A percentile compares a stretch with the other conserved stretches of the same genome.
phyloP scores from a whole-genome alignment of 345 rosid species.

The Gossypium longicalyx region DNA sequence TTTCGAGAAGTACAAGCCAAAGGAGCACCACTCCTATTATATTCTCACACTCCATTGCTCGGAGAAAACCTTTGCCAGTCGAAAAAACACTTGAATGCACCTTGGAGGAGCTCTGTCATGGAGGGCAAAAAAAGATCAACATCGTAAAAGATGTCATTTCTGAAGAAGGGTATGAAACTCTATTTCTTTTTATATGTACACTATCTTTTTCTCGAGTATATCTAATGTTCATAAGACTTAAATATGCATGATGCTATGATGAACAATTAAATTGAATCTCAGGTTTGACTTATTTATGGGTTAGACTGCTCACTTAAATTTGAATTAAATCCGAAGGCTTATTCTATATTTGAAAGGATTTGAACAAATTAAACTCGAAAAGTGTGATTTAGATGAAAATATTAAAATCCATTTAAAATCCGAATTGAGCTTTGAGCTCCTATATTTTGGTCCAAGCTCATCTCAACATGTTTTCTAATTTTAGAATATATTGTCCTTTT shows the following conservation, averaged over 20 bases:
- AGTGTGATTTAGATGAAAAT: too few species aligned
- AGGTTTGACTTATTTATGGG: too few species aligned
- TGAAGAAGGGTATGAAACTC: slow-evolving; percentile 49
- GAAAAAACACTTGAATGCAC: slow-evolving; percentile 75
- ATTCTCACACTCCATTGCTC: slow-evolving; percentile 59
- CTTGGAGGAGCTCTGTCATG: slow-evolving; percentile 68
- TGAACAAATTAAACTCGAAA: too few species aligned
- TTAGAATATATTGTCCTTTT: too few species aligned
- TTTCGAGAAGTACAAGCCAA: slow-evolving; percentile 42
- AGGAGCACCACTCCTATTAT: slow-evolving; percentile 51
- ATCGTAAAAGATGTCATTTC: slow-evolving; percentile 53
- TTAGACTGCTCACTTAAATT: too few species aligned
- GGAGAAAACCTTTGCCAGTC: slow-evolving; percentile 49
- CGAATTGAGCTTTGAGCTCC: too few species aligned
- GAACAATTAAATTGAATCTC: too few species aligned
- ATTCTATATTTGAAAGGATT: too few species aligned
- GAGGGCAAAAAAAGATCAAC: slow-evolving; percentile 54
- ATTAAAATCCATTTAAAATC: too few species aligned
- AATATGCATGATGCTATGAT: background rate
- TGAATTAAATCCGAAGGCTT: too few species aligned
- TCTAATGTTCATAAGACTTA: background rate
- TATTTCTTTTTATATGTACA: background rate
- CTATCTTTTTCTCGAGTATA: background rate
- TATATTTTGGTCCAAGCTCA: too few species aligned
- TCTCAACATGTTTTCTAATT: too few species aligned